These are phyloP conservation scores for Saturnispora silvae DNA, from an alignment of 805 yeast species.

Conservation along the genomic window DNA sequence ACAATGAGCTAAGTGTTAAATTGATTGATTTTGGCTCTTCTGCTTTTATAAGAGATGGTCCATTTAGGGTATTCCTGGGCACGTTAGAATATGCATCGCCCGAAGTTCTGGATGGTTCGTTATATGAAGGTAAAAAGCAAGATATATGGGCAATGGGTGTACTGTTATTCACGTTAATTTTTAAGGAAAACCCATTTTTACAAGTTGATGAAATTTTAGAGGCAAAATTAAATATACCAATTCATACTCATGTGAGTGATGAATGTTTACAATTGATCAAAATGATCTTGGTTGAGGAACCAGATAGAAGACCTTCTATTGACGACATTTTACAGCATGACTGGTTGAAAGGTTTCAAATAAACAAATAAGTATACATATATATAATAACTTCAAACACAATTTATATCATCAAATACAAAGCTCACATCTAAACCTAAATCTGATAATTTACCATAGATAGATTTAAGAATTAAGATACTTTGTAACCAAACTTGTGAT, in stretches of 20 bases:
- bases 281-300: constrained; percentile 57
- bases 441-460: constrained; percentile 2
- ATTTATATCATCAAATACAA: constrained; percentile 28
- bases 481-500: constrained; percentile 3
- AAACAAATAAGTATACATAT: no score
- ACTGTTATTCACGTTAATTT: constrained; percentile 75
- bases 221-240: constrained; percentile 69
- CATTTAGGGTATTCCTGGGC: constrained; percentile 95
- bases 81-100: constrained; percentile 98
- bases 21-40: constrained; percentile 94
- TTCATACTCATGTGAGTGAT: constrained; percentile 40
- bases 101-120: constrained; percentile 80
- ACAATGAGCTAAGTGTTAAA: constrained; percentile 68
- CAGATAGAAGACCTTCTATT: constrained; percentile 61
- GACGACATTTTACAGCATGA: constrained; percentile 54
- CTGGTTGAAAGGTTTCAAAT: constrained; percentile 43
- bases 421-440: constrained; percentile 6
- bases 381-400: no score
- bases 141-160: constrained; percentile 98
- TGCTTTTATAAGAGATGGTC: constrained; percentile 82
- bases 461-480: constrained; percentile 4
- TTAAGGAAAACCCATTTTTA: constrained; percentile 91
- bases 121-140: constrained; percentile 88
- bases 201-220: constrained; percentile 94
- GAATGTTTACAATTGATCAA: constrained; percentile 51